A percentile compares a stretch with the other conserved stretches of the same genome.
Conservation (phyloP, 305 asterid species). For the Fraxinus latifolia region DNA sequence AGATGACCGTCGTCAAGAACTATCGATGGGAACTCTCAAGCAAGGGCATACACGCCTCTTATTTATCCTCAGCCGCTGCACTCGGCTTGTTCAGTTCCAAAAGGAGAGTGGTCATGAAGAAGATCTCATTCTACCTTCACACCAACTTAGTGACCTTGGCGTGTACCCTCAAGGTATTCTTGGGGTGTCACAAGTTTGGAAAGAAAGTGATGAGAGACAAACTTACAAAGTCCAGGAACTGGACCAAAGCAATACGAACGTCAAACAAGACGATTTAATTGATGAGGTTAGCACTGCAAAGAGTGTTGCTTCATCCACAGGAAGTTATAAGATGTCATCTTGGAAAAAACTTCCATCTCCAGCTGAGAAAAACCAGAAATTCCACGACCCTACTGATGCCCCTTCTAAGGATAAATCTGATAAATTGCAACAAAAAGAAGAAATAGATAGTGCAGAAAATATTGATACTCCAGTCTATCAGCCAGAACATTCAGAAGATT, state of each 20-base stretch:
- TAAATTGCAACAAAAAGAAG: slow-evolving; percentile 38
- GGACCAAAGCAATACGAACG: slow-evolving; percentile 30
- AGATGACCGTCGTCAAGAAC: slow-evolving; percentile 94
- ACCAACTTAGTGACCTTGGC: slow-evolving; percentile 91
- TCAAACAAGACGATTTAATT: slow-evolving; percentile 41
- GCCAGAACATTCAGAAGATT: slow-evolving; percentile 44
- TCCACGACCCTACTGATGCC: slow-evolving; percentile 43
- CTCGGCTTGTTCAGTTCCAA: slow-evolving; percentile 89
- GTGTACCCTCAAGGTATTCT: slow-evolving; percentile 58
- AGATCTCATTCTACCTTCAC: slow-evolving; percentile 55
- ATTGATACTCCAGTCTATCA: slow-evolving; percentile 37
- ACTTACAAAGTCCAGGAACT: slow-evolving; percentile 38
- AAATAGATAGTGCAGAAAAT: slow-evolving; percentile 37
- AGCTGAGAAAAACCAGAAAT: slow-evolving; percentile 61
- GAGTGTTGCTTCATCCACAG: slow-evolving; percentile 66
- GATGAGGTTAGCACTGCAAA: slow-evolving; percentile 71
- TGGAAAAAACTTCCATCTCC: slow-evolving; percentile 94
- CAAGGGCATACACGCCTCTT: slow-evolving; percentile 90
- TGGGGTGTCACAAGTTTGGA: slow-evolving; percentile 32
- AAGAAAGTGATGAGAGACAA: slow-evolving; percentile 34
- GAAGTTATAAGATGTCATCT: slow-evolving; percentile 84
- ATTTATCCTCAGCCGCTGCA: slow-evolving; percentile 91
- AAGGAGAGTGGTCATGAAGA: slow-evolving; percentile 93
- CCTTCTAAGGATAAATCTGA: slow-evolving; percentile 45
- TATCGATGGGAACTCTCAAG: slow-evolving; percentile 66